Conservation (phyloP, 805 yeast genomes). For the Metschnikowia sp. region DNA sequence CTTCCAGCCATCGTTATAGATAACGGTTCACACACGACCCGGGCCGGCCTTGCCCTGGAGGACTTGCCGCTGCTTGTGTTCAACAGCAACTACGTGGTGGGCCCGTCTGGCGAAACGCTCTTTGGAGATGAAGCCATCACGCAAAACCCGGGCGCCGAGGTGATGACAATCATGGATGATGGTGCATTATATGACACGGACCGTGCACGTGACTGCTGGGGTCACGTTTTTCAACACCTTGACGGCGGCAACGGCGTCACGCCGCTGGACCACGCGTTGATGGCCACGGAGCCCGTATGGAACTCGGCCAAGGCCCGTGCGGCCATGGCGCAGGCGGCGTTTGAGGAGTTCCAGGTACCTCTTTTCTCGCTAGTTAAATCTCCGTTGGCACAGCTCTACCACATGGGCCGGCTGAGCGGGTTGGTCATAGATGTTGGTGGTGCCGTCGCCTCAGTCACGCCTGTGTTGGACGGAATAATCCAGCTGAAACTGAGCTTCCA, state of each 20-base stretch:
- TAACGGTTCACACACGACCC: conserved; percentile 59
- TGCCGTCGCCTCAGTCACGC: conserved; percentile 66
- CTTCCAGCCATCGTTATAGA: conserved; percentile 66
- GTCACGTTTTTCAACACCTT: conserved; percentile 53
- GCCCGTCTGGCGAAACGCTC: conserved; percentile 26
- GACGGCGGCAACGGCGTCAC: conserved; percentile 40
- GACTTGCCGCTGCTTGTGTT: conserved; percentile 60
- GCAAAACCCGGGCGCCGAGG: conserved; percentile 42
- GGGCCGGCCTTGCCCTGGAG: conserved; percentile 67
- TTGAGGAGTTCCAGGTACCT: conserved; percentile 73
- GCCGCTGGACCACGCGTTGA: conserved; percentile 64
- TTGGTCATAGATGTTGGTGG: conserved; percentile 80
- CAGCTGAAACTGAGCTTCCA: conserved; percentile 61
- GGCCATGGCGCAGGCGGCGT: conserved; percentile 65
- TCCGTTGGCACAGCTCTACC: conserved; percentile 74
- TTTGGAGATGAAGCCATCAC: conserved; percentile 49
- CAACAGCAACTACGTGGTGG: conserved; percentile 52
- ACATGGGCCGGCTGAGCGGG: conserved; percentile 75
- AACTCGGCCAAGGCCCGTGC: conserved; percentile 55
- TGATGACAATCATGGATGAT: conserved; percentile 58
- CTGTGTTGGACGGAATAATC: conserved; percentile 72
- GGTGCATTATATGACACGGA: conserved; percentile 75
- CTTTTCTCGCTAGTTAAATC: conserved; percentile 70
- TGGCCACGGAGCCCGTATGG: conserved; percentile 65
- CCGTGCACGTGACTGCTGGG: conserved; percentile 64